phyloP scores from a whole-genome alignment of 257 asterid species.

The Rauvolfia tetraphylla region DNA sequence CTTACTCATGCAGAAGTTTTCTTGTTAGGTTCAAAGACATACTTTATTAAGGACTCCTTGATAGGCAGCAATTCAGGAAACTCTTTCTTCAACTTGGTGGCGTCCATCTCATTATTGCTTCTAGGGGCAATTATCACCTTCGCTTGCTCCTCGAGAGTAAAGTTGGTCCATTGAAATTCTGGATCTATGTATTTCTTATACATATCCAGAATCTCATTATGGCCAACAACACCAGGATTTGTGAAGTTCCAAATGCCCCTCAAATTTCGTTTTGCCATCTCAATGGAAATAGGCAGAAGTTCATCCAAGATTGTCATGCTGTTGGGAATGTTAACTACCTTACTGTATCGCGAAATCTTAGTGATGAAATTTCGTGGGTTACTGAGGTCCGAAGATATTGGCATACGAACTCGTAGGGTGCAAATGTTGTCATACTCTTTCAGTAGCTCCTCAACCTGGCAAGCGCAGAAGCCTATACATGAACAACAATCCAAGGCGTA shows the following conservation, averaged over 20 bases:
- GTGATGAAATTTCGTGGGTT: conserved; percentile 96
- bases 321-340: conserved; percentile 96
- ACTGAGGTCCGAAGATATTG: conserved; percentile 81
- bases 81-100: conserved; percentile 78
- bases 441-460: conserved; percentile 88
- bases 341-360: conserved; percentile 70
- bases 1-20: conserved; percentile 44
- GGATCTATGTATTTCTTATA: conserved; percentile 79
- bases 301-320: conserved; percentile 97
- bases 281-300: conserved; percentile 90
- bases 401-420: conserved; percentile 96
- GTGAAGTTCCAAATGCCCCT: conserved; percentile 96
- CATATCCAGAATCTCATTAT: conserved; percentile 89
- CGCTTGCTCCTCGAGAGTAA: conserved; percentile 94
- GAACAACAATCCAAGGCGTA: not conserved
- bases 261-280: conserved; percentile 94
- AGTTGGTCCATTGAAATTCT: conserved; percentile 60
- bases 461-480: not conserved
- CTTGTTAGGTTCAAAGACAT: conserved; percentile 80
- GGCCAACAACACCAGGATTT: conserved; percentile 93
- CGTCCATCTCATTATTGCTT: conserved; percentile 90
- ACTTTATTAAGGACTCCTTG: conserved; percentile 83
- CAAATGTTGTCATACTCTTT: conserved; percentile 87
- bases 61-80: conserved; percentile 81
- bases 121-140: conserved; percentile 91